These are phyloP conservation scores for Fusarium sp. DNA, from an alignment of 2,329 filamentous ascomycete species.

Conservation along the genomic window DNA sequence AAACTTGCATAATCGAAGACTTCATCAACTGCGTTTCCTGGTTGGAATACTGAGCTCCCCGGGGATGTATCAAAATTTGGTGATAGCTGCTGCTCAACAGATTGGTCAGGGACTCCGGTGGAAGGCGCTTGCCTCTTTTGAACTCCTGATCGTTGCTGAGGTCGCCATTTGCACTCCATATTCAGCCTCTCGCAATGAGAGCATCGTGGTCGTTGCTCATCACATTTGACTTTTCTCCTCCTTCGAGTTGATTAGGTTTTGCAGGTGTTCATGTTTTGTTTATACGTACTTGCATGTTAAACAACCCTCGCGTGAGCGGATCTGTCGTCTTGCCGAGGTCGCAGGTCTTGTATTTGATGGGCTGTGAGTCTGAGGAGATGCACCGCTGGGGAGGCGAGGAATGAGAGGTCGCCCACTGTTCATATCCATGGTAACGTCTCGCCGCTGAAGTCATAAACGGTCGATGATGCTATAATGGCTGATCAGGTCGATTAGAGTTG, in stretches of 20 bases:
- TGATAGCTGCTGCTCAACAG: constrained; percentile 37
- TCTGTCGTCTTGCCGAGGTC: constrained; percentile 34
- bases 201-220: constrained; percentile 60
- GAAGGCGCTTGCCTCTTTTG: constrained; percentile 25
- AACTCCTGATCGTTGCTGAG: constrained; percentile 42
- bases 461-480: neutral
- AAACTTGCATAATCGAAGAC: constrained; percentile 59
- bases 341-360: constrained; percentile 21
- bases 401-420: constrained; percentile 31
- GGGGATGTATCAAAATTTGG: constrained; percentile 44
- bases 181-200: constrained; percentile 62
- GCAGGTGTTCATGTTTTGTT: rapidly evolving
- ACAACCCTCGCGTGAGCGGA: constrained; percentile 48
- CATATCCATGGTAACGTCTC: constrained; percentile 11
- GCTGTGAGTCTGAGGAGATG: constrained; percentile 4
- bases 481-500: neutral
- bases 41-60: constrained; percentile 38
- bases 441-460: neutral
- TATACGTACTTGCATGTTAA: constrained; percentile 54
- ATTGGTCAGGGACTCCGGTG: constrained; percentile 1
- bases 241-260: constrained; percentile 35
- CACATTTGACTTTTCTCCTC: constrained; percentile 60
- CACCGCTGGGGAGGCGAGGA: constrained; percentile 24
- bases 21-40: constrained; percentile 50
- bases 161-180: constrained; percentile 61